Conservation (phyloP, 1,284 basidiomycete genomes). For the Austropuccinia psidii region DNA sequence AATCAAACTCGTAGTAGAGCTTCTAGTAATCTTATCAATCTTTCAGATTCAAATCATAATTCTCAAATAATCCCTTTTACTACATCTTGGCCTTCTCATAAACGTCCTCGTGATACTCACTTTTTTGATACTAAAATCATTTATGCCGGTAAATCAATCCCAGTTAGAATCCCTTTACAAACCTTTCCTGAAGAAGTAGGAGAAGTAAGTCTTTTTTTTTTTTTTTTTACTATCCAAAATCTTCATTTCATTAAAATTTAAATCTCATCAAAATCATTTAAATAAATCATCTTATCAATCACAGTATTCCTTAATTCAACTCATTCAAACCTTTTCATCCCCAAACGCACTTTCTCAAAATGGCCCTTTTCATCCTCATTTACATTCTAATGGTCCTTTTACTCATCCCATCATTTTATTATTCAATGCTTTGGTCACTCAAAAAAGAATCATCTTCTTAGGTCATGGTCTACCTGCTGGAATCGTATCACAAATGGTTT, state of each 20-base stretch:
- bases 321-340: slow-evolving; percentile 78
- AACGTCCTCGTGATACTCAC: slow-evolving; percentile 73
- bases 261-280: slow-evolving; percentile 38
- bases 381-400: slow-evolving; percentile 80
- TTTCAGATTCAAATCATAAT: neutral
- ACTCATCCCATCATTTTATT: slow-evolving; percentile 90
- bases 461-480: slow-evolving; percentile 68
- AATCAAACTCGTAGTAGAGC: neutral
- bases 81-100: slow-evolving; percentile 15
- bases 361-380: slow-evolving; percentile 71
- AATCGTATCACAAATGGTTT: slow-evolving; percentile 77
- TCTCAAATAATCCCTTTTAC: neutral
- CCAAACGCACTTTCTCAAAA: slow-evolving; percentile 52
- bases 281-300: neutral
- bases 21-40: neutral
- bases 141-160: slow-evolving; percentile 57
- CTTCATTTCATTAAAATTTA: neutral
- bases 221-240: neutral
- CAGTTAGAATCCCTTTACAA: slow-evolving; percentile 75
- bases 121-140: slow-evolving; percentile 76
- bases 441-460: slow-evolving; percentile 87
- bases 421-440: slow-evolving; percentile 87
- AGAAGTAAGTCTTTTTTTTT: slow-evolving; percentile 58
- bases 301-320: slow-evolving; percentile 83
- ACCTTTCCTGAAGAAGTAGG: slow-evolving; percentile 90